phyloP scores from a whole-genome alignment of 2,329 filamentous ascomycete genomes.

The Cadophora sp. region DNA sequence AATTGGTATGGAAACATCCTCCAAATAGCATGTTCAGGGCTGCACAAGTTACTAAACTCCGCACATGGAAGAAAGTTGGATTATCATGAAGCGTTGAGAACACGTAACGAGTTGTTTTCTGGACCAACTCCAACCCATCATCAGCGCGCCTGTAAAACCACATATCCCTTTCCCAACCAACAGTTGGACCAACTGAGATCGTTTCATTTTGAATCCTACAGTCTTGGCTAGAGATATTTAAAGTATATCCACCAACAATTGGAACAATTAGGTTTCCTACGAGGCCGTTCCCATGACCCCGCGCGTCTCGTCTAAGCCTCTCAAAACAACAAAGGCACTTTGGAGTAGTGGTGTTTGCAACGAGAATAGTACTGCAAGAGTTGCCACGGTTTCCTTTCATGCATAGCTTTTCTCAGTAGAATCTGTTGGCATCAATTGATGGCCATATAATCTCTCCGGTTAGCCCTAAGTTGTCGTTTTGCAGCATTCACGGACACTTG shows the following conservation, averaged over 20 bases:
- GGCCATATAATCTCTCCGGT: background rate
- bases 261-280: background rate
- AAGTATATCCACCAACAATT: background rate
- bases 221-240: background rate
- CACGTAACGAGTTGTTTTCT: too few species aligned
- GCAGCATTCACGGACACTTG: too few species aligned
- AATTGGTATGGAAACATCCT: too few species aligned
- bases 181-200: background rate
- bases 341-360: too few species aligned
- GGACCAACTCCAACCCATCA: too few species aligned
- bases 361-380: too few species aligned
- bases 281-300: background rate
- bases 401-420: background rate
- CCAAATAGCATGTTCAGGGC: too few species aligned
- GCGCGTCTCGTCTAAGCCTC: background rate
- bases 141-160: background rate
- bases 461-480: too few species aligned
- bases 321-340: background rate
- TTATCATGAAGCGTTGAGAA: too few species aligned
- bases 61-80: too few species aligned
- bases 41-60: too few species aligned
- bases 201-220: background rate
- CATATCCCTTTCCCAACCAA: background rate
- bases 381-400: background rate
- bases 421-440: background rate